Evolutionary conservation across 176 grass and related monocot species (phyloP).

Genomic region (Luzula sylvatica): DNA sequence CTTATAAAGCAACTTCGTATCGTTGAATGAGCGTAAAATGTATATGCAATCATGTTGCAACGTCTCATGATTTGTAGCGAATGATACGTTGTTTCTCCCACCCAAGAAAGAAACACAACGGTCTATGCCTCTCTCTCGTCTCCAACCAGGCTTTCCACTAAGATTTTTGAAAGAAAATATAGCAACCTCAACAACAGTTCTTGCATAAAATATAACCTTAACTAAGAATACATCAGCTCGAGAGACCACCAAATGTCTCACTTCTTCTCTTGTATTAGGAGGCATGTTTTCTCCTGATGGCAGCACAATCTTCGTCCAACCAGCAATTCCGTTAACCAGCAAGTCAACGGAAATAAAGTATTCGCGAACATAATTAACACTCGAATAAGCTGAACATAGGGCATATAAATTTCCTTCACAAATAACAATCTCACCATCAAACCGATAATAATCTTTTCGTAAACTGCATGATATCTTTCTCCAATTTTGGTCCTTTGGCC

Average conservation of each 20-base stretch:
- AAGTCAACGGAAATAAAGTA: too few relatives aligned
- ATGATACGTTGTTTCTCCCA: not conserved
- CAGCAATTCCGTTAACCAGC: too few relatives aligned
- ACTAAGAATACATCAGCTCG: not conserved
- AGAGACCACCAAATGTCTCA: not conserved
- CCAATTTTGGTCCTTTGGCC: constrained; percentile 3
- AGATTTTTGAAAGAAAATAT: not conserved
- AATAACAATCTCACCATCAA: too few relatives aligned
- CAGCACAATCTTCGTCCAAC: too few relatives aligned
- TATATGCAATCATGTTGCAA: not conserved
- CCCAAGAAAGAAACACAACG: not conserved
- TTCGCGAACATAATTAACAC: too few relatives aligned
- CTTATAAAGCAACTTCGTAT: not conserved
- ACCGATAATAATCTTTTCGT: too few relatives aligned
- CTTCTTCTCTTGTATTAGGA: too few relatives aligned
- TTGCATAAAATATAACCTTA: not conserved
- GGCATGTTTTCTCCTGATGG: too few relatives aligned
- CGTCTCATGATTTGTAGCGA: not conserved
- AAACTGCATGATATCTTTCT: not conserved
- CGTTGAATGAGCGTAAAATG: not conserved
- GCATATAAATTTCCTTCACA: too few relatives aligned
- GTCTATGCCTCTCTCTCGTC: not conserved
- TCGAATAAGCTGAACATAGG: too few relatives aligned
- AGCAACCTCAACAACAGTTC: not conserved
- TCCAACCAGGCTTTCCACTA: not conserved